Conservation (phyloP, 2,329 filamentous ascomycete species). For the Microcyclospora tardicrescens region DNA sequence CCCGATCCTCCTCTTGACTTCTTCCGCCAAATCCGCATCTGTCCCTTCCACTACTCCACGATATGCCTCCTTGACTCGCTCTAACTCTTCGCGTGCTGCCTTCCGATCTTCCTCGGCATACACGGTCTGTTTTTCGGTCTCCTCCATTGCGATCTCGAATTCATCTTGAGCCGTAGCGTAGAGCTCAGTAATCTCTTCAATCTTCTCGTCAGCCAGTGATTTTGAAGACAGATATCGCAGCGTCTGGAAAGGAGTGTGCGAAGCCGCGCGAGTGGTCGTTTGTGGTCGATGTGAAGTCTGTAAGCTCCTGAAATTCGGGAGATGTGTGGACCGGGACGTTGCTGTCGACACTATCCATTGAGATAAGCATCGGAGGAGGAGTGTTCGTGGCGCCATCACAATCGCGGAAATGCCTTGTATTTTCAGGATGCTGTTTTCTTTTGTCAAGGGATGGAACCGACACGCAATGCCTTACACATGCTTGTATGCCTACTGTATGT, state of each 20-base stretch:
- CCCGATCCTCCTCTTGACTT: slow-evolving; percentile 39
- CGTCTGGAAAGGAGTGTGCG: slow-evolving; percentile 13
- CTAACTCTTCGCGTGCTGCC: slow-evolving; percentile 40
- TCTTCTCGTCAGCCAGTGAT: slow-evolving; percentile 24
- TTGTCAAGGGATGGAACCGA: too few species aligned
- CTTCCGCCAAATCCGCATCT: slow-evolving; percentile 32
- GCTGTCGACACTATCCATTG: too few species aligned
- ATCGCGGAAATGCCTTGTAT: not conserved
- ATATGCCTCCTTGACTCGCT: slow-evolving; percentile 36
- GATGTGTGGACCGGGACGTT: too few species aligned
- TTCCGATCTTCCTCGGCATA: slow-evolving; percentile 43
- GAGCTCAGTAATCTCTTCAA: slow-evolving; percentile 30
- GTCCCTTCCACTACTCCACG: slow-evolving; percentile 28
- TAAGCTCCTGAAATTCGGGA: too few species aligned
- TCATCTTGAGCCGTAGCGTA: slow-evolving; percentile 27
- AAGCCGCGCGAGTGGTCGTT: slow-evolving; percentile 8
- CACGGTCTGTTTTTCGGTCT: slow-evolving; percentile 40
- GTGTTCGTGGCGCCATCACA: slow-evolving; percentile 3
- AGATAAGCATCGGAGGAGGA: not conserved
- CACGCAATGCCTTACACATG: too few species aligned
- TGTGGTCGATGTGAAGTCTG: too few species aligned
- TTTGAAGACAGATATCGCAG: slow-evolving; percentile 18
- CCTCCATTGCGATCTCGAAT: slow-evolving; percentile 40
- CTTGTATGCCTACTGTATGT: too few species aligned
- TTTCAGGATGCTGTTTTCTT: too few species aligned